These are phyloP conservation scores for Elsinoe arachidis DNA, from an alignment of 2,329 filamentous ascomycete species.

Conservation along the genomic window DNA sequence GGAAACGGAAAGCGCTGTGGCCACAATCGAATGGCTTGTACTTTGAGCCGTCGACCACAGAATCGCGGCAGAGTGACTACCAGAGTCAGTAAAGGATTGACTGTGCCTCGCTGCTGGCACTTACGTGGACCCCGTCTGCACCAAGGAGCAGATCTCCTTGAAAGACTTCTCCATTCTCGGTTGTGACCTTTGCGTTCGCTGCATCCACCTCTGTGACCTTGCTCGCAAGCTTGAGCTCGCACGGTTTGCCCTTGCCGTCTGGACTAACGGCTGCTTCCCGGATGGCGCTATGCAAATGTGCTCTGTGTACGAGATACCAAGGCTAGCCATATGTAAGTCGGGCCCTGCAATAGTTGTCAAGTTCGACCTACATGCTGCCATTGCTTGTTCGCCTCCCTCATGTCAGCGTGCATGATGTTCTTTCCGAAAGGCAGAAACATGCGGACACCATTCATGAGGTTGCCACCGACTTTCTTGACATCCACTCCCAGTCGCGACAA, in stretches of 20 bases:
- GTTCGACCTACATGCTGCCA: slow-evolving; percentile 20
- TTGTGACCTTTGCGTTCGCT: slow-evolving; percentile 19
- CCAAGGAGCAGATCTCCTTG: slow-evolving; percentile 26
- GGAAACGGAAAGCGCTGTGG: slow-evolving; percentile 51
- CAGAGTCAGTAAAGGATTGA: not conserved
- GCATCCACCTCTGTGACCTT: slow-evolving; percentile 22
- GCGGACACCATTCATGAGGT: slow-evolving; percentile 4
- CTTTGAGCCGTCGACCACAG: slow-evolving; percentile 19
- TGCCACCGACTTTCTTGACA: slow-evolving; percentile 17
- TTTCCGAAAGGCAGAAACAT: slow-evolving; percentile 12
- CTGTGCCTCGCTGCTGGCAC: not conserved
- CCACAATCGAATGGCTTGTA: slow-evolving; percentile 31
- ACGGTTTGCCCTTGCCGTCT: slow-evolving; percentile 20
- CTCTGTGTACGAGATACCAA: slow-evolving; percentile 25
- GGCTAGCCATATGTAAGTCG: not conserved
- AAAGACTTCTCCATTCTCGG: slow-evolving; percentile 22
- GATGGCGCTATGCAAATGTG: slow-evolving; percentile 25
- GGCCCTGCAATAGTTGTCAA: not conserved
- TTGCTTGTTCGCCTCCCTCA: slow-evolving; percentile 16
- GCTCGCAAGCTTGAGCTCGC: slow-evolving; percentile 20
- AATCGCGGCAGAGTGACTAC: slow-evolving; percentile 19
- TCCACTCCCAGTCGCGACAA: slow-evolving; percentile 17
- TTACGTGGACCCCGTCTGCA: slow-evolving; percentile 26
- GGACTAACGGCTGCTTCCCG: slow-evolving; percentile 19
- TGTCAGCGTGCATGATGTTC: slow-evolving; percentile 8